phyloP scores from a whole-genome alignment of 257 asterid genomes.

The Nyctanthes arbortristis region DNA sequence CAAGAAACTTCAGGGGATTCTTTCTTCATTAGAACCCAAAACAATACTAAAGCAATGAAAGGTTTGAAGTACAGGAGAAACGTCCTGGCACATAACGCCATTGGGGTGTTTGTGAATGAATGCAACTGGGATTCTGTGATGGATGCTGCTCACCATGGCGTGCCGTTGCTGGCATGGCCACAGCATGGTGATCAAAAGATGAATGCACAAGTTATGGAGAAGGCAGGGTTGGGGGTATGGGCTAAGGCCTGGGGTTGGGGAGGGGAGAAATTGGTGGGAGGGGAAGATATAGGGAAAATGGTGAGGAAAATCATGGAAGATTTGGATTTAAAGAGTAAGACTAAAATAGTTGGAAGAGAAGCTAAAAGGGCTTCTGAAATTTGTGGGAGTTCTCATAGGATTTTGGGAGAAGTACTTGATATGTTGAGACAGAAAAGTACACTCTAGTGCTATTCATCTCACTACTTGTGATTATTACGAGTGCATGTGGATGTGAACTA shows the following conservation, averaged over 20 bases:
- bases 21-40: slow-evolving; percentile 15
- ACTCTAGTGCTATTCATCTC: no score
- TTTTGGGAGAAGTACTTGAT: slow-evolving; percentile 19
- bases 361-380: slow-evolving; percentile 29
- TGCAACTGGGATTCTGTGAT: slow-evolving; percentile 52
- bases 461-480: no score
- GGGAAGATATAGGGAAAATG: slow-evolving; percentile 30
- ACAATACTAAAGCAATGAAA: slow-evolving; percentile 26
- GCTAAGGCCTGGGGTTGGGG: slow-evolving; percentile 38
- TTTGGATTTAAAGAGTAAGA: slow-evolving; percentile 21
- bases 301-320: slow-evolving; percentile 34
- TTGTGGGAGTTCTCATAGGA: slow-evolving; percentile 35
- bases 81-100: slow-evolving; percentile 42
- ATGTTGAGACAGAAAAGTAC: slow-evolving; percentile 6
- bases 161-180: slow-evolving; percentile 53
- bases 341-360: slow-evolving; percentile 31
- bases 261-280: slow-evolving; percentile 32
- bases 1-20: slow-evolving; percentile 14
- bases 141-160: slow-evolving; percentile 47
- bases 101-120: slow-evolving; percentile 42
- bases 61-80: slow-evolving; percentile 23
- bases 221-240: slow-evolving; percentile 40
- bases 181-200: slow-evolving; percentile 50
- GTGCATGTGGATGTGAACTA: no score
- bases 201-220: slow-evolving; percentile 42